A percentile compares a stretch with the other conserved stretches of the same genome.
These are phyloP conservation scores for Saccharomycopsis fodiens DNA, from an alignment of 805 yeast species.

Conservation along the genomic window DNA sequence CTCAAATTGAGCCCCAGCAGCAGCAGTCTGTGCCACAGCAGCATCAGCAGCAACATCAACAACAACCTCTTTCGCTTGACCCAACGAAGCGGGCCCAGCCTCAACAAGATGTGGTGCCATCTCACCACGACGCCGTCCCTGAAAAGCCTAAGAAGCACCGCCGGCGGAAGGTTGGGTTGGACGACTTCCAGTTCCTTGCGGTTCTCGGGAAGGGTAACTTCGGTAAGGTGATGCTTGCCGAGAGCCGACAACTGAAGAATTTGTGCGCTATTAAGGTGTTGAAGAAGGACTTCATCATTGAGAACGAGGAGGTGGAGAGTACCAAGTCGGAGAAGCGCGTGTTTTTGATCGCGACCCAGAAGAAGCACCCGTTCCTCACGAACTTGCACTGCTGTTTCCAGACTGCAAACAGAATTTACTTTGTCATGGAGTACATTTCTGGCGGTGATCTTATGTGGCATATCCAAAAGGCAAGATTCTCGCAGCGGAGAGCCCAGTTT, in stretches of 20 bases:
- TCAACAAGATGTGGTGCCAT: constrained; percentile 5
- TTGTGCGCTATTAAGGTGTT: constrained; percentile 94
- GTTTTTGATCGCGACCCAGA: constrained; percentile 68
- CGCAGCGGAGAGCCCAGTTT: constrained; percentile 88
- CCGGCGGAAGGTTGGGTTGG: constrained; percentile 77
- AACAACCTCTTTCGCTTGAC: constrained; percentile 11
- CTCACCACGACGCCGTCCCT: constrained; percentile 21
- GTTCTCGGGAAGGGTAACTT: constrained; percentile 98
- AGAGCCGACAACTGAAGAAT: constrained; percentile 71
- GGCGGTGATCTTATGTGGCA: constrained; percentile 99
- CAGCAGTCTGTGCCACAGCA: background rate
- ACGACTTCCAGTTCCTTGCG: constrained; percentile 89
- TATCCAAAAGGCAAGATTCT: constrained; percentile 84
- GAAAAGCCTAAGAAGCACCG: constrained; percentile 21
- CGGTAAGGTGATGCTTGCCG: constrained; percentile 97
- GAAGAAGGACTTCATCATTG: constrained; percentile 91
- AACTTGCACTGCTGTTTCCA: constrained; percentile 94
- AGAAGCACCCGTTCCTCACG: constrained; percentile 86
- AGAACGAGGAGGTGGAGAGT: constrained; percentile 93
- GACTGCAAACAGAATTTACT: constrained; percentile 93
- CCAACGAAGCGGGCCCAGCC: constrained; percentile 7
- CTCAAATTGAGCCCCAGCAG: constrained; percentile 12
- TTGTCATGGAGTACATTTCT: constrained; percentile 95
- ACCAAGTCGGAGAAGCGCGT: constrained; percentile 93
- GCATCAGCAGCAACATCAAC: background rate